Conservation (phyloP, 176 grass and related monocot species). For the Cenchrus fungigraminus region DNA sequence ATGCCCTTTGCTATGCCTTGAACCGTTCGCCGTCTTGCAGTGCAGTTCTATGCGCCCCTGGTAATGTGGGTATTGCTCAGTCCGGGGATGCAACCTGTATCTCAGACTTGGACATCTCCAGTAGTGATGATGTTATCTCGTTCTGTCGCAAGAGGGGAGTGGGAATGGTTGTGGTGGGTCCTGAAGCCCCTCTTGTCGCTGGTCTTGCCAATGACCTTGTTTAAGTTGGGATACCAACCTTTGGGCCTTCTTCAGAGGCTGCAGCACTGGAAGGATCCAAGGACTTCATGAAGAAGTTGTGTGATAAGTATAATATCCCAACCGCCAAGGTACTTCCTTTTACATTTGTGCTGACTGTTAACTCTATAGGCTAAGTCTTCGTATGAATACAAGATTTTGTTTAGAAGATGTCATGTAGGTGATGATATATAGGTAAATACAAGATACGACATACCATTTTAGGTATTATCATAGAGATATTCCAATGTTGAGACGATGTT, state of each 20-base stretch:
- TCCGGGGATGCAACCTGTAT: conserved; percentile 69
- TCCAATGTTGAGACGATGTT: neutral
- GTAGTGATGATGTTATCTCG: conserved; percentile 52
- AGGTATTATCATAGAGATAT: neutral
- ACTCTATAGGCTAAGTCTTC: neutral
- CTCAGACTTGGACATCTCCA: conserved; percentile 59
- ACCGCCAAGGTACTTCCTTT: conserved; percentile 68
- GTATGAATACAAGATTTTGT: neutral
- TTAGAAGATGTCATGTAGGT: neutral
- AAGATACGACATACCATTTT: neutral
- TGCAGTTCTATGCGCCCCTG: conserved; percentile 75
- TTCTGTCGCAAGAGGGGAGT: conserved; percentile 68
- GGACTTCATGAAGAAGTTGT: conserved; percentile 93
- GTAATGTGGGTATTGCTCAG: conserved; percentile 75
- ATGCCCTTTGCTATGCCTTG: conserved; percentile 84
- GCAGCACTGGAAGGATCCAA: conserved; percentile 90
- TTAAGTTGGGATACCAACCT: conserved; percentile 63
- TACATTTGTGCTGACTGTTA: conserved; percentile 14
- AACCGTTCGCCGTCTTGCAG: conserved; percentile 68
- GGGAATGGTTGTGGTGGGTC: conserved; percentile 81
- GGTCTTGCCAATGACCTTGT: conserved; percentile 75
- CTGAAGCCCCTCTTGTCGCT: conserved; percentile 78
- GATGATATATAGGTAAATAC: neutral
- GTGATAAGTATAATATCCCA: conserved; percentile 79
- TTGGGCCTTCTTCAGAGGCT: conserved; percentile 77